Evolutionary conservation across 805 yeast species (phyloP).

Genomic region (Hagleromyces aurorensis): DNA sequence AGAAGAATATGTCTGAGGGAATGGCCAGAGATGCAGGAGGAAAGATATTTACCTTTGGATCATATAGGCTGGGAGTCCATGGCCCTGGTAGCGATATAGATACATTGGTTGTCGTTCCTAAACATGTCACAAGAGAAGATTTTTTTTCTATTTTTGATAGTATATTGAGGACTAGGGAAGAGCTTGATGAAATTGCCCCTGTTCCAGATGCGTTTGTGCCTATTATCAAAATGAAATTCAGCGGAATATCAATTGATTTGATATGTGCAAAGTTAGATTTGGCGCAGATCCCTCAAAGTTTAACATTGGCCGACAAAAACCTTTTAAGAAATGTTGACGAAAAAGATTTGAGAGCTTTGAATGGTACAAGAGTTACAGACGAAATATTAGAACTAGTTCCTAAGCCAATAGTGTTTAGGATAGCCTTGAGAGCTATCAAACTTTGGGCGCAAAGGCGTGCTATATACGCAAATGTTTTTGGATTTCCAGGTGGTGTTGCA

Average conservation of each 20-base stretch:
- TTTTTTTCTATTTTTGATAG: constrained; percentile 77
- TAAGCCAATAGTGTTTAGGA: constrained; percentile 84
- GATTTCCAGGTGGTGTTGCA: constrained; percentile 99
- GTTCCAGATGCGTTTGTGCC: constrained; percentile 99
- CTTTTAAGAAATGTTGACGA: constrained; percentile 83
- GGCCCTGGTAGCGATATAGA: constrained; percentile 99
- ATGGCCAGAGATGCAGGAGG: constrained; percentile 98
- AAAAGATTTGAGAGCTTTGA: constrained; percentile 77
- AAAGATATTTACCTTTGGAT: constrained; percentile 92
- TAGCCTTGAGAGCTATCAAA: constrained; percentile 86
- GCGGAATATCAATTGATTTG: constrained; percentile 89
- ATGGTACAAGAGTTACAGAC: constrained; percentile 97
- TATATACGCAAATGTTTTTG: constrained; percentile 87
- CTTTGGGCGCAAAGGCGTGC: constrained; percentile 97
- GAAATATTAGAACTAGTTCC: constrained; percentile 87
- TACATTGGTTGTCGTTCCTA: constrained; percentile 93
- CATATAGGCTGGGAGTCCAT: constrained; percentile 89
- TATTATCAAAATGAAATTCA: constrained; percentile 78
- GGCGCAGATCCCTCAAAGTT: constrained; percentile 68
- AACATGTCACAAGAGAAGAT: constrained; percentile 85
- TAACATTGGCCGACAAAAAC: constrained; percentile 79
- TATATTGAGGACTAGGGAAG: constrained; percentile 63
- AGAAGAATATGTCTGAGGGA: constrained; percentile 90
- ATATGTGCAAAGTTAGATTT: constrained; percentile 77
- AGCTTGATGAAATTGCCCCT: constrained; percentile 81